Conservation (phyloP, 1,284 basidiomycete genomes). For the Moniliophthora roreri region DNA sequence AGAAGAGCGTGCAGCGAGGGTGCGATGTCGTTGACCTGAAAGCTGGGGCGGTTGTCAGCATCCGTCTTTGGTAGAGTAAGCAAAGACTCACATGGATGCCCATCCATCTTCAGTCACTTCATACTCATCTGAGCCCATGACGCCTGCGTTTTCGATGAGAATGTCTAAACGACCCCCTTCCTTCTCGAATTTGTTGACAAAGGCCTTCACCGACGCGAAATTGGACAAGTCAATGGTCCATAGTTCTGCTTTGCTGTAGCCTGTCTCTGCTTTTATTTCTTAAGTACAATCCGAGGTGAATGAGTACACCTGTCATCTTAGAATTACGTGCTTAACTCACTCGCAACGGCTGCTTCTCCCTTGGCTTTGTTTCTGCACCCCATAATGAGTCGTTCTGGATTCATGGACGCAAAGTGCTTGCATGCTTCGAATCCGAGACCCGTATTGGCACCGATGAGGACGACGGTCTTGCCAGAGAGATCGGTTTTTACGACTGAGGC, state of each 20-base stretch:
- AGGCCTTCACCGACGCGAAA: slow-evolving; percentile 36
- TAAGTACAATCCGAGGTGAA: neutral
- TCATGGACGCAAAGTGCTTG: slow-evolving; percentile 32
- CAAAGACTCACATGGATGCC: slow-evolving; percentile 32
- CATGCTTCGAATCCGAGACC: slow-evolving; percentile 33
- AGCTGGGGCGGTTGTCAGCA: slow-evolving; percentile 21
- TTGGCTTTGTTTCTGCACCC: slow-evolving; percentile 26
- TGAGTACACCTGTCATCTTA: neutral
- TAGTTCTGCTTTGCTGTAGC: slow-evolving; percentile 29
- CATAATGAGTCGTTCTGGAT: slow-evolving; percentile 27
- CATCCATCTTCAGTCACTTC: slow-evolving; percentile 34
- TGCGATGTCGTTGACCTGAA: slow-evolving; percentile 44
- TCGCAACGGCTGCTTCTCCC: slow-evolving; percentile 19
- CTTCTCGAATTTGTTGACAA: slow-evolving; percentile 33
- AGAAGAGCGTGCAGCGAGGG: slow-evolving; percentile 36
- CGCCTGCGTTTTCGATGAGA: slow-evolving; percentile 38
- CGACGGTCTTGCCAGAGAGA: slow-evolving; percentile 29
- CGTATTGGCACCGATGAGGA: slow-evolving; percentile 33
- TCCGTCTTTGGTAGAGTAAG: neutral
- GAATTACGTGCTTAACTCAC: slow-evolving; percentile 13
- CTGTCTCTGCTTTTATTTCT: slow-evolving; percentile 33
- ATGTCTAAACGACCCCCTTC: slow-evolving; percentile 39
- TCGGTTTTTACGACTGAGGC: slow-evolving; percentile 18
- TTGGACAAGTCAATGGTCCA: slow-evolving; percentile 37
- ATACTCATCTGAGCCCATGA: slow-evolving; percentile 18